Percentiles rank a stretch among this genome's conserved stretches.
Conservation (phyloP, 1,284 basidiomycete species). For the Caloboletus firmus region DNA sequence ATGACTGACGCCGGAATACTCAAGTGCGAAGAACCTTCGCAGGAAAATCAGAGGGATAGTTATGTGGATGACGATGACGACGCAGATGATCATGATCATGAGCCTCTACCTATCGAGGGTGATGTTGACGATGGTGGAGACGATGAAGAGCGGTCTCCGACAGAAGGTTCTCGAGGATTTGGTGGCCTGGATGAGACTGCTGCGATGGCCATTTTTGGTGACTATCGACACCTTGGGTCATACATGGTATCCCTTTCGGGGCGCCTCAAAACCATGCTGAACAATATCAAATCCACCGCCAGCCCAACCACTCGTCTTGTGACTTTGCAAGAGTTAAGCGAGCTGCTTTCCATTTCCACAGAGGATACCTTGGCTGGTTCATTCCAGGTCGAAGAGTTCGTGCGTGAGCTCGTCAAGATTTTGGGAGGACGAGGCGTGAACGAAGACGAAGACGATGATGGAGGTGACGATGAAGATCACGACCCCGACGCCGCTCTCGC, state of each 20-base stretch:
- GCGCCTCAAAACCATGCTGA: slow-evolving; percentile 86
- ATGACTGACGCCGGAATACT: slow-evolving; percentile 67
- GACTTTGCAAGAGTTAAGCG: slow-evolving; percentile 92
- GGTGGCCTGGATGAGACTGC: slow-evolving; percentile 70
- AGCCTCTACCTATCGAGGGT: slow-evolving; percentile 37
- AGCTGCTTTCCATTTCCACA: slow-evolving; percentile 93
- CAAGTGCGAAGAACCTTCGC: slow-evolving; percentile 57
- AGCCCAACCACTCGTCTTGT: slow-evolving; percentile 81
- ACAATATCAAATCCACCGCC: slow-evolving; percentile 82
- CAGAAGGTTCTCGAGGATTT: slow-evolving; percentile 44
- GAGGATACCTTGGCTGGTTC: slow-evolving; percentile 96
- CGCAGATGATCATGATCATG: slow-evolving; percentile 49
- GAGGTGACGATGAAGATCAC: slow-evolving; percentile 57
- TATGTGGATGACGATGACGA: slow-evolving; percentile 46
- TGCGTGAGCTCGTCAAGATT: slow-evolving; percentile 90
- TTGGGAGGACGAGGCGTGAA: slow-evolving; percentile 80
- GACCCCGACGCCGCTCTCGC: slow-evolving; percentile 86
- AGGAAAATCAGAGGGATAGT: slow-evolving; percentile 45
- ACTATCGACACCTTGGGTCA: slow-evolving; percentile 83
- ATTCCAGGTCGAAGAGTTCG: slow-evolving; percentile 91
- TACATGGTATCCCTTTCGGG: slow-evolving; percentile 87
- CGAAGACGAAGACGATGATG: slow-evolving; percentile 65
- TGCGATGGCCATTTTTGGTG: slow-evolving; percentile 80
- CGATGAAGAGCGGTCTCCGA: slow-evolving; percentile 35
- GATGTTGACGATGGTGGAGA: slow-evolving; percentile 45